Evolutionary conservation across 352 stramenopile species (phyloP), one percentile per base, ranked within the genome.

Genomic region (Aphanomyces invadans): DNA sequence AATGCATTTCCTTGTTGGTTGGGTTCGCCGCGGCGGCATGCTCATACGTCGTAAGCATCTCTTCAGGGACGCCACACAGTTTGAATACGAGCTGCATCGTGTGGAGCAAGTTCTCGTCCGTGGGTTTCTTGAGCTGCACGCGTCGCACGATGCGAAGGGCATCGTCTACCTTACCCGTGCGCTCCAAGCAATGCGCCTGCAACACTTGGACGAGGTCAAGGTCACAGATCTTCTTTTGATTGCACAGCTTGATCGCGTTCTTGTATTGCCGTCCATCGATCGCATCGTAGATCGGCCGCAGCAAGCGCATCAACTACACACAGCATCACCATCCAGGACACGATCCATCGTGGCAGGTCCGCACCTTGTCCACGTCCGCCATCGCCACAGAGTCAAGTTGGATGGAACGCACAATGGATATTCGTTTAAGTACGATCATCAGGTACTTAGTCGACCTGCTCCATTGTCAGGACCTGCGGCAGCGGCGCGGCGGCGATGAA

Each of bases 31-130:
- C 73, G 21, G 74, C 71, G 25, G 76, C 73, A 65, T 88, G 52
- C 70, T 94, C 86, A 62, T 82, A 88, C 25, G 76, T 88, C 1
- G 79, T 70, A 38, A 94, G 71, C 81, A 94, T 94, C 70, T 94
- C 83, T 59, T 87, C 68, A 66, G 90, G 82, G 29, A 71, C 77
- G 45, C 79, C 82, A 33, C 71, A 73, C 38, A 91, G 73, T 25
- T 86, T 86, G 70, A 92, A 94, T 29, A 94, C 86, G 31, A 94
- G 73, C 62, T 79, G 77, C 83, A 92, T 92, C 64, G 83, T 94
- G 74, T 82, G 89, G 31, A 92, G 73, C 60, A 94, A 70, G 71
- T 83, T 90, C 45, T 92, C 86, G 62, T 94, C 83, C 51, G 81
- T 90, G 28, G 83, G 86, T 53, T 85, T 73, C 39, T 74, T 73